Evolutionary conservation across 345 rosid genomes (phyloP).

Genomic region (Corchorus olitorius): DNA sequence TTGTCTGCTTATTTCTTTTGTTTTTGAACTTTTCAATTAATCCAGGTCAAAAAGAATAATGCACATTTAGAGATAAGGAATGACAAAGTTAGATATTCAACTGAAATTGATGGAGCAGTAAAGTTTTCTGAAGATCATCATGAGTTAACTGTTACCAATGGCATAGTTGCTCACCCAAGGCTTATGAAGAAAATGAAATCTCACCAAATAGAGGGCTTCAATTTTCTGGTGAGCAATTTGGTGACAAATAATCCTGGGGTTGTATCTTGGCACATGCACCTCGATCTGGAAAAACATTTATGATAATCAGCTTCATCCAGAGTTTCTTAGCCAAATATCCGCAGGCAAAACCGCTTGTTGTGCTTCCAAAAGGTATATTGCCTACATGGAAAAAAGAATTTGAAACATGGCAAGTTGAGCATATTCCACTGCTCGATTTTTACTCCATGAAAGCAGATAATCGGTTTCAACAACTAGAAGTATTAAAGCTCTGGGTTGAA

Average conservation of each 20-base stretch:
- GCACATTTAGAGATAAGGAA: slow-evolving; percentile 48
- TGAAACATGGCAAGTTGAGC: slow-evolving; percentile 74
- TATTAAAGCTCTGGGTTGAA: slow-evolving; percentile 69
- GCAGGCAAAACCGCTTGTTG: slow-evolving; percentile 72
- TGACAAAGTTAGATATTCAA: slow-evolving; percentile 45
- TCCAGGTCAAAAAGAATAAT: slow-evolving; percentile 55
- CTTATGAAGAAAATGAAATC: slow-evolving; percentile 82
- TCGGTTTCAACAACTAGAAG: slow-evolving; percentile 63
- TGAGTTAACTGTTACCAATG: slow-evolving; percentile 47
- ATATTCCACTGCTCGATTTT: slow-evolving; percentile 64
- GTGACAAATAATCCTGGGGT: slow-evolving; percentile 75
- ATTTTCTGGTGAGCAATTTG: slow-evolving; percentile 70
- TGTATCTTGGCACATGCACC: slow-evolving; percentile 97
- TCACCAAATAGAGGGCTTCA: slow-evolving; percentile 88
- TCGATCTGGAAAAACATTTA: slow-evolving; percentile 94
- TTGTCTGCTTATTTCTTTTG: not conserved
- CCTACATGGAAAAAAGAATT: slow-evolving; percentile 90
- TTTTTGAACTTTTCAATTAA: too few relatives aligned
- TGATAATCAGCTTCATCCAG: slow-evolving; percentile 86
- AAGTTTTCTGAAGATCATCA: slow-evolving; percentile 41
- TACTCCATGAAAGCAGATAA: slow-evolving; percentile 73
- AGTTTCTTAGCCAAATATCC: slow-evolving; percentile 87
- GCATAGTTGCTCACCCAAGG: slow-evolving; percentile 79
- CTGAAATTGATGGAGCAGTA: slow-evolving; percentile 39
- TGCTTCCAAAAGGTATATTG: slow-evolving; percentile 86